phyloP scores from a whole-genome alignment of 2,329 filamentous ascomycete species.

The Penicillium italicum region DNA sequence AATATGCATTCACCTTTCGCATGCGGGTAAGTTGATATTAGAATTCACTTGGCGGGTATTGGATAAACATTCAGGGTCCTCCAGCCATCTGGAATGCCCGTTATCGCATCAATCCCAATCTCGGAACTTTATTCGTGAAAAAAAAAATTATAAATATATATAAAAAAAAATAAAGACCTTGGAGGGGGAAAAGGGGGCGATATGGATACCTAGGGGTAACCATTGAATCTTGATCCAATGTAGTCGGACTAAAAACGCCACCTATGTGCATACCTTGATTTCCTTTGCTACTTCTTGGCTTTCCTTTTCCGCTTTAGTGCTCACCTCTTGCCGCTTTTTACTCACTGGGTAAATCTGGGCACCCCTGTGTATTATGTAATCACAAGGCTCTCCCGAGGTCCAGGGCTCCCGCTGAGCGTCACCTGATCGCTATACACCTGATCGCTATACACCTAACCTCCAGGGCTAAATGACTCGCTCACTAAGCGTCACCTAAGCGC shows the following conservation, averaged over 20 bases:
- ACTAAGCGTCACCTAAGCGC: too few species aligned
- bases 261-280: constrained; percentile 17
- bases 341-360: too few species aligned
- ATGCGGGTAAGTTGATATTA: constrained; percentile 14
- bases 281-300: too few species aligned
- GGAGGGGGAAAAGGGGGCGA: constrained; percentile 4
- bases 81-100: constrained; percentile 18
- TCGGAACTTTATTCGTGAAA: constrained; percentile 12
- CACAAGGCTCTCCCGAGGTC: too few species aligned
- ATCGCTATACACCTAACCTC: too few species aligned
- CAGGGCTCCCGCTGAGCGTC: too few species aligned
- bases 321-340: too few species aligned
- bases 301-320: too few species aligned
- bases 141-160: background rate
- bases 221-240: constrained; percentile 10
- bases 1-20: constrained; percentile 3
- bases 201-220: constrained; percentile 10
- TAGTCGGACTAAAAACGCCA: constrained; percentile 22
- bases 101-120: constrained; percentile 17
- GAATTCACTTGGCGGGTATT: constrained; percentile 6
- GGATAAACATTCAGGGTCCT: constrained; percentile 7
- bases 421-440: too few species aligned
- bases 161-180: background rate
- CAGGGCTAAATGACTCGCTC: too few species aligned
- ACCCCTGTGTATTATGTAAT: too few species aligned